Base-by-base conservation (phyloP, 371 early-diverging fungal genomes). In the Mortierella sp. region DNA sequence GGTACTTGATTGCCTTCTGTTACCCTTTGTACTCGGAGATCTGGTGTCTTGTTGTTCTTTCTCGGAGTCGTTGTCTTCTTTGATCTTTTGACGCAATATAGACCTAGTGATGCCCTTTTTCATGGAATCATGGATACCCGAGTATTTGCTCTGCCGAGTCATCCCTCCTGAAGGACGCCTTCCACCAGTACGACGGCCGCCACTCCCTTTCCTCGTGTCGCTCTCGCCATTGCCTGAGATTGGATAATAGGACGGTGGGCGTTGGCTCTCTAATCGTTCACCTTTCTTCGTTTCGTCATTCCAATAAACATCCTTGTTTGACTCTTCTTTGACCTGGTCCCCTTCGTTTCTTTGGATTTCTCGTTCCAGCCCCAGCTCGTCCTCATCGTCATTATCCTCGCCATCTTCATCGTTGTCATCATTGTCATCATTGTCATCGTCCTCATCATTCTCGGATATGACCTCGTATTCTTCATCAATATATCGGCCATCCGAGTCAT, bases 241-340 rank as follows among this genome's bases (percentile, higher is more conserved):
- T 37, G 37, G 37, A 37, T 37, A 37, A 37, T 3, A 37, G 9
- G 37, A 9, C 9, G 37, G 37, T 37, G 37, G 37, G 37, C 37
- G 37, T 4, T 47, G 46, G 0, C 18, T 14, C 7, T 29, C 30
- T 57, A 14, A 5, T 56, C 46, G n/a, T 14, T 29, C 46, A 0
- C 2, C 51, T 7, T 48, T 12, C 19, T 37, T 51, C 14, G 72
- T 62, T 30, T 72, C 63, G 18, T 62, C 67, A 16, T 37, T 53
- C 72, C 72, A 72, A 25, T 37, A 52, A 14, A 66, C 37, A 4
- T 66, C 47, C 6, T 47, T 21, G 12, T 60, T 50, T 9, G 37
- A 46, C 9, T 25, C n/a, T 37, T 44, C 61, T n/a, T 52, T 58
- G 19, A 18, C 11, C 23, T 51, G 52, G n/a, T 44, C 45, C 4